These are phyloP conservation scores for Solanum bulbocastanum DNA, from an alignment of 257 asterid species.

Conservation along the genomic window DNA sequence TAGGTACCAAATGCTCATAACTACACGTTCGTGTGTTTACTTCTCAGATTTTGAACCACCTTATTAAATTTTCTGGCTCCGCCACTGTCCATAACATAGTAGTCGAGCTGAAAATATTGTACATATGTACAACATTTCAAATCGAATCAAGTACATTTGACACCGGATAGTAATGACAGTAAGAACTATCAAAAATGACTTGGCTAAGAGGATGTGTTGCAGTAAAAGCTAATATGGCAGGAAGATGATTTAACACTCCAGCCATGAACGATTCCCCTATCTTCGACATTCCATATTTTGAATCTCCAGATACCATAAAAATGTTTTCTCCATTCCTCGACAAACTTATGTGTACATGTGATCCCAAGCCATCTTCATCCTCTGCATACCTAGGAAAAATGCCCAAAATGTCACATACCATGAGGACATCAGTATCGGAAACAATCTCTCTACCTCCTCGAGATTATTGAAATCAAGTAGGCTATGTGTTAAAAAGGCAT, in stretches of 20 bases:
- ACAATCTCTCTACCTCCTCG: background rate
- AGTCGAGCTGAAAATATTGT: background rate
- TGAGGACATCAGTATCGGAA: background rate
- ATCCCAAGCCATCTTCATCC: conserved; percentile 81
- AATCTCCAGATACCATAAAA: conserved; percentile 47
- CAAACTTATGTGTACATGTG: conserved; percentile 84
- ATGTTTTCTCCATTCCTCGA: conserved; percentile 63
- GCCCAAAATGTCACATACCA: background rate
- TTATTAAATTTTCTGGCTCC: too few relatives aligned
- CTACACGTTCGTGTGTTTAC: too few relatives aligned
- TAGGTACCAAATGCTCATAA: conserved; percentile 86
- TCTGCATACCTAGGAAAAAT: conserved; percentile 40
- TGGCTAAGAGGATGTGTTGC: conserved; percentile 89
- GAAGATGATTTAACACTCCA: conserved; percentile 86
- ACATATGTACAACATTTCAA: background rate
- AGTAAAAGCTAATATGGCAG: conserved; percentile 81
- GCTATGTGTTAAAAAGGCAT: too few relatives aligned
- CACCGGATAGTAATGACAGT: background rate
- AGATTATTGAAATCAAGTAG: background rate
- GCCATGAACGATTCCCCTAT: conserved; percentile 91
- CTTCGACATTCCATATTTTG: conserved; percentile 58
- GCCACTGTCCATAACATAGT: background rate
- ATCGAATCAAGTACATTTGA: background rate
- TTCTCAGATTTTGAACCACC: too few relatives aligned
- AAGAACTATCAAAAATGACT: background rate